These are phyloP conservation scores for Ophiostoma triangulosporum DNA, from an alignment of 2,329 filamentous ascomycete genomes.

Conservation along the genomic window DNA sequence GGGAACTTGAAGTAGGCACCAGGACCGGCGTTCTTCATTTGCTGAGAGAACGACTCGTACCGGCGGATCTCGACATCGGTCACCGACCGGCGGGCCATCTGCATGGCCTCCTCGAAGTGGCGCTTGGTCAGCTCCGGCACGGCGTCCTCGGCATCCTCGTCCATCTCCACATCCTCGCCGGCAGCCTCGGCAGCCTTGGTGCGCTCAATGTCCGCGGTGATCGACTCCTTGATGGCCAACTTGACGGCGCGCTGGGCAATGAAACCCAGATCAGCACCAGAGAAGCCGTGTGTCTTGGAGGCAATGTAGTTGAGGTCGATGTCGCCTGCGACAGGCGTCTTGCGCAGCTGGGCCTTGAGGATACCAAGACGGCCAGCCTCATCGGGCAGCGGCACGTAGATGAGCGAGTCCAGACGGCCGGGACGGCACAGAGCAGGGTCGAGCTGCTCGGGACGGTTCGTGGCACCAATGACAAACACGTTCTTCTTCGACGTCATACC, in stretches of 20 bases:
- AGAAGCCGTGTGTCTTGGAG: slow-evolving; percentile 96
- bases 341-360: slow-evolving; percentile 90
- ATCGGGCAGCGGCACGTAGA: slow-evolving; percentile 95
- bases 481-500: slow-evolving; percentile 99
- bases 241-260: slow-evolving; percentile 98
- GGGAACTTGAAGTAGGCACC: slow-evolving; percentile 99
- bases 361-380: slow-evolving; percentile 81
- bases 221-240: slow-evolving; percentile 97
- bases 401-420: slow-evolving; percentile 93
- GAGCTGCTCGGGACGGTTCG: slow-evolving; percentile 96
- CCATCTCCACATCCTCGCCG: slow-evolving; percentile 70
- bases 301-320: slow-evolving; percentile 87
- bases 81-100: slow-evolving; percentile 82
- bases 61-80: slow-evolving; percentile 94
- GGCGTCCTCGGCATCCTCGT: slow-evolving; percentile 76
- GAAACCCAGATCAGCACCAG: slow-evolving; percentile 97
- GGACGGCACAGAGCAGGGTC: slow-evolving; percentile 97
- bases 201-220: slow-evolving; percentile 76
- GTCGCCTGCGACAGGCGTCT: slow-evolving; percentile 82
- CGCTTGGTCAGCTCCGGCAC: slow-evolving; percentile 91
- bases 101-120: slow-evolving; percentile 99
- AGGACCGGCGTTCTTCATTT: slow-evolving; percentile 95
- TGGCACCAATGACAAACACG: slow-evolving; percentile 97
- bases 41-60: slow-evolving; percentile 96
- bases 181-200: slow-evolving; percentile 78